Evolutionary conservation across 768 basidiomycete genomes (phyloP), one percentile per base, ranked within the genome.

Genomic region (Mycena galopus): DNA sequence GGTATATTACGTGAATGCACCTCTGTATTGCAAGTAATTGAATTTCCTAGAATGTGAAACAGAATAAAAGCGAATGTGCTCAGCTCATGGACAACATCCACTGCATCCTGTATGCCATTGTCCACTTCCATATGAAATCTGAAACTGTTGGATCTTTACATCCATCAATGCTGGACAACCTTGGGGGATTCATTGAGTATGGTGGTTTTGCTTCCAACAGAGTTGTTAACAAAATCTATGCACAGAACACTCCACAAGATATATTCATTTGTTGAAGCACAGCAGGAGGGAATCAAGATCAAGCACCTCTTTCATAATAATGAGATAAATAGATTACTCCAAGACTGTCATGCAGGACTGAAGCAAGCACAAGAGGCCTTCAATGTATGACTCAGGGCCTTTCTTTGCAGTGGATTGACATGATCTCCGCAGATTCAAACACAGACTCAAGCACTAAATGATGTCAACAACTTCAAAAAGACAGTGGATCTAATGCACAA

Each of bases 71-170:
- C 4, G 47, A 63, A 50, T 63, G 47, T 51, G 29, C 23, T 27
- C 47, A 63, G 50, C 62, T 63, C 33, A 12, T 63, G 47, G 62
- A 63, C 12, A 50, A 63, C n/a, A 63, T 63, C 8, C 62, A 63
- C 14, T 21, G 9, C 25, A 19, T 63, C 12, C 21, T 63, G 1
- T 51, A 25, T 35, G 30, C 62, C 23, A 51, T 63, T 30, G 10
- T 51, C 33, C 44, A 23, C 30, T 30, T 63, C 4, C 50, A 63
- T 25, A n/a, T 63, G 2, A 51, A 63, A 17, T 63, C 62, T 17
- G 62, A 62, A 6, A 62, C 30, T 16, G 21, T 19, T 35, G 62
- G 50, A 17, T 33, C n/a, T 4, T n/a, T 63, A 11, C 50, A 21
- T 8, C 62, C 62, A 4, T 4, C 32, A 16, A 63, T 32, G 21